Base-by-base conservation (phyloP, 768 basidiomycete species). In the Tylopilus felleus region DNA sequence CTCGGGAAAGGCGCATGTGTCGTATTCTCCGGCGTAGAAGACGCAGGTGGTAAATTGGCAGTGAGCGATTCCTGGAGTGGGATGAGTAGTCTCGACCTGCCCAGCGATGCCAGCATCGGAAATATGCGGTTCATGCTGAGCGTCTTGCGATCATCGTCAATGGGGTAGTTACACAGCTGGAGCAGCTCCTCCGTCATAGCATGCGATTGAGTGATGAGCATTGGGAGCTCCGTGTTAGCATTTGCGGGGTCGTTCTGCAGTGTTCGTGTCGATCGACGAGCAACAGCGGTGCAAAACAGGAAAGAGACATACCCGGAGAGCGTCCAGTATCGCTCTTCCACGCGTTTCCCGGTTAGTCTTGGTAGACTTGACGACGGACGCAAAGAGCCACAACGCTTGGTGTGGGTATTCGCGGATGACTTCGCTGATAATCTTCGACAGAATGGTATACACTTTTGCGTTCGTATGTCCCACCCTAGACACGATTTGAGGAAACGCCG, bases 401-500 rank as follows among this genome's bases (percentile, higher is more conserved):
- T 86, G 85, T 12, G 97, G 95, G 67, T 93, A 95, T 55, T 84
- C 81, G 50, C 76, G 72, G n/a, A 98, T 77, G 27, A 98, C 90
- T 17, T 67, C 73, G 16, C 75, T 70, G 51, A 98, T 93, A 31
- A 98, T 79, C 44, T 67, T 71, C 3, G 80, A 75, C 21, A 99
- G 73, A 4, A 84, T 69, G 0, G 66, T 69, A 64, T 81, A 86
- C 4, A 93, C 86, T 1, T 75, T 75, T 12, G 70, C 58, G 61
- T 90, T 86, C 5, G 69, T 72, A 59, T 97, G 91, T 13, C 87
- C 88, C 29, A 99, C 86, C 8, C 97, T 84, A 14, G 96, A 98
- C 14, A 95, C 93, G 49, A 98, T 91, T 75, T 98, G 97, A 4
- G 95, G 94, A 58, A 98, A 95, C 1, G 93, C 95, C 0, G 90